These are phyloP conservation scores for Straminergon stramineum DNA, from an alignment of 225 moss, liverwort and hornwort species.

Conservation along the genomic window DNA sequence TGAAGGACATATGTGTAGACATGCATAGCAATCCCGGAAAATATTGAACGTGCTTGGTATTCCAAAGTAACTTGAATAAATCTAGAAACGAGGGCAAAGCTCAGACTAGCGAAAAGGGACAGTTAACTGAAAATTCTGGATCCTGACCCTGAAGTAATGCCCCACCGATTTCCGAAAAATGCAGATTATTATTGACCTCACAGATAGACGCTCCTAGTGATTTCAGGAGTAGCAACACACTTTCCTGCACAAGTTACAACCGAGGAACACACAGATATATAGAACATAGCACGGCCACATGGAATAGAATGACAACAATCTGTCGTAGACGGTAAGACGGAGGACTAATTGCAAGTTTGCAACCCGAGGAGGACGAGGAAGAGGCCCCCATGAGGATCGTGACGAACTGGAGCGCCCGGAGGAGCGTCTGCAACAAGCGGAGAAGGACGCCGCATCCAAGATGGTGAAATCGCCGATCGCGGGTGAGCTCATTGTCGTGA, in stretches of 20 bases:
- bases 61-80: background rate
- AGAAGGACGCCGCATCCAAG: constrained; percentile 63
- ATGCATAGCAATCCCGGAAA: too few relatives aligned
- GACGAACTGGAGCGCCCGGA: constrained; percentile 80
- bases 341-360: background rate
- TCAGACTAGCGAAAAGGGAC: background rate
- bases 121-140: background rate
- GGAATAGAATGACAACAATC: constrained; percentile 36
- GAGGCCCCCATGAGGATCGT: constrained; percentile 86
- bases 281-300: background rate
- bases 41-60: background rate
- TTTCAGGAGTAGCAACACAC: background rate
- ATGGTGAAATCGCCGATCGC: constrained; percentile 75
- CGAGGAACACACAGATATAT: background rate
- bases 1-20: background rate
- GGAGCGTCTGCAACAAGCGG: constrained; percentile 57
- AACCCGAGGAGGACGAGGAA: constrained; percentile 38
- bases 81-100: background rate
- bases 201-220: background rate
- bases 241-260: background rate
- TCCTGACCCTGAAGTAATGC: background rate
- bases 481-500: constrained; percentile 79
- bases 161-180: background rate
- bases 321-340: constrained; percentile 16
- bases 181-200: background rate